phyloP scores from a whole-genome alignment of 257 asterid genomes.

The Scutellaria galericulata region DNA sequence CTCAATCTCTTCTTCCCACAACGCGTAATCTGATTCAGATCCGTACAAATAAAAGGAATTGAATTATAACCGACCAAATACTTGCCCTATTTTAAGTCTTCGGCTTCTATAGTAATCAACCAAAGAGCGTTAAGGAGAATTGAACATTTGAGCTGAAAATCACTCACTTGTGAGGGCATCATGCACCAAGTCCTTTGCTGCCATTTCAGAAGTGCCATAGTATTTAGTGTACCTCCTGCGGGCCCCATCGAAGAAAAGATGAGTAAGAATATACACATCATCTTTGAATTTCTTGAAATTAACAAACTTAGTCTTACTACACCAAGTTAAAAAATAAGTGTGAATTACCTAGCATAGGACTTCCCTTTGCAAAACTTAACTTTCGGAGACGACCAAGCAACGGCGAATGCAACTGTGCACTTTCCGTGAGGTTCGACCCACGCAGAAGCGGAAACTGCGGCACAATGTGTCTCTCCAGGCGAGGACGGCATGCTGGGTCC shows the following conservation, averaged over 20 bases:
- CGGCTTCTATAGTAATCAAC: not conserved
- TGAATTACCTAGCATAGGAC: slow-evolving; percentile 79
- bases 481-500: slow-evolving; percentile 91
- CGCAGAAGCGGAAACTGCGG: slow-evolving; percentile 95
- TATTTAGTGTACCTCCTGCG: slow-evolving; percentile 97
- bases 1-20: slow-evolving; percentile 99
- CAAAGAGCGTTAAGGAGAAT: not conserved
- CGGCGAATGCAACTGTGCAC: slow-evolving; percentile 86
- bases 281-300: slow-evolving; percentile 14
- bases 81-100: not conserved
- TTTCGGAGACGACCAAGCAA: slow-evolving; percentile 97
- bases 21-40: slow-evolving; percentile 69
- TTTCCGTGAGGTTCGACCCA: slow-evolving; percentile 99
- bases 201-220: slow-evolving; percentile 87
- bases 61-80: not conserved
- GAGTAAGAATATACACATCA: slow-evolving; percentile 25
- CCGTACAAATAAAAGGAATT: not conserved
- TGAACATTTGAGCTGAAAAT: slow-evolving; percentile 26
- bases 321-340: not conserved
- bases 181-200: slow-evolving; percentile 89
- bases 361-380: slow-evolving; percentile 94
- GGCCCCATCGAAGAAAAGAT: slow-evolving; percentile 28
- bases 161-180: slow-evolving; percentile 91
- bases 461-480: slow-evolving; percentile 89
- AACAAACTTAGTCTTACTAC: not conserved